Evolutionary conservation across 23 red algal species (phyloP).

Genomic region (Gracilaria gracilis): DNA sequence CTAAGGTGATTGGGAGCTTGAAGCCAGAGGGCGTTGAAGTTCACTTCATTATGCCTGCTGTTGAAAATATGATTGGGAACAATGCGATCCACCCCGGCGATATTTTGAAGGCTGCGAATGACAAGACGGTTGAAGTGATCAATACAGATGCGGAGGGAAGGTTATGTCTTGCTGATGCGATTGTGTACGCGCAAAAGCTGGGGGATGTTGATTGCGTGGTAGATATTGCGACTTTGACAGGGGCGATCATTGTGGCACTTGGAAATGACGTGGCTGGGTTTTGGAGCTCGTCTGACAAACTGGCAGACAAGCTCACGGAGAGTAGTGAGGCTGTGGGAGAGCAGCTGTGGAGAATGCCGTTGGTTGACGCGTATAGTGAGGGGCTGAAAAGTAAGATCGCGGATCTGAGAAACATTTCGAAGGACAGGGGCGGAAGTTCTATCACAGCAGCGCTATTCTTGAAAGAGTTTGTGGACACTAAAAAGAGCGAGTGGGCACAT

Average conservation of each 20-base stretch:
- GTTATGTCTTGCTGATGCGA: conserved; percentile 91
- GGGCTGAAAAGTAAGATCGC: conserved; percentile 92
- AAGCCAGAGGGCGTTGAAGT: conserved; percentile 91
- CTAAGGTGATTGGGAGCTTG: conserved; percentile 82
- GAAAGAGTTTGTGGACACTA: conserved; percentile 94
- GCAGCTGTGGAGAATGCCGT: conserved; percentile 90
- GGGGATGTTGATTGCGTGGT: conserved; percentile 87
- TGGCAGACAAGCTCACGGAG: conserved; percentile 65
- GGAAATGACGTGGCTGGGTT: conserved; percentile 92
- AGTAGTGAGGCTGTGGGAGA: conserved; percentile 76
- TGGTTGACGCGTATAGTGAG: conserved; percentile 88
- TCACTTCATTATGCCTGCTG: conserved; percentile 93
- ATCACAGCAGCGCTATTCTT: conserved; percentile 96
- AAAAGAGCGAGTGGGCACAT: conserved; percentile 85
- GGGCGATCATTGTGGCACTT: conserved; percentile 90
- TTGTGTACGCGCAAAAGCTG: conserved; percentile 93
- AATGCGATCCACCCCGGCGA: conserved; percentile 93
- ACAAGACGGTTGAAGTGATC: conserved; percentile 93
- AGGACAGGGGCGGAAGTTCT: conserved; percentile 57
- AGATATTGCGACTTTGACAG: conserved; percentile 96
- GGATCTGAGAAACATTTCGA: conserved; percentile 98
- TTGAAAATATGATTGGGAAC: conserved; percentile 93
- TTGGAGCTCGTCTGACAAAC: conserved; percentile 80
- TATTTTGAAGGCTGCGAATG: conserved; percentile 93
- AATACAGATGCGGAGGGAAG: conserved; percentile 95